Percentiles rank a stretch among this genome's conserved stretches.
Evolutionary conservation across 2,329 filamentous ascomycete species (phyloP).

Genomic region (Massarina eburnea): DNA sequence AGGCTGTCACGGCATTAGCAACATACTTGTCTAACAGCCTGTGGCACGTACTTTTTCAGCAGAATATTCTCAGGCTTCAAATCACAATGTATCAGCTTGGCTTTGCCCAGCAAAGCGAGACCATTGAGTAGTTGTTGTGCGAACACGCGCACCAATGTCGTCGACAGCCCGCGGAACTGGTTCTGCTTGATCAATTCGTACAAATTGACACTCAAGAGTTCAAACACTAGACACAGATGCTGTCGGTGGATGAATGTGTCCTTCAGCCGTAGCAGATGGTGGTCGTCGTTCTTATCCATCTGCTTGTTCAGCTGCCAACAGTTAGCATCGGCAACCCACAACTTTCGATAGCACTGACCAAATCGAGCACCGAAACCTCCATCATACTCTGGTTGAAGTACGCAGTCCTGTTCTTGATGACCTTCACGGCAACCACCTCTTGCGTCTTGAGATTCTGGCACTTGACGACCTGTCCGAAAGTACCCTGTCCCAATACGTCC

Average conservation of each 20-base stretch:
- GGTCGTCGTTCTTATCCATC: slow-evolving; percentile 98
- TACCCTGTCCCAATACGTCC: slow-evolving; percentile 94
- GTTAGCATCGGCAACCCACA: slow-evolving; percentile 19
- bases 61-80: slow-evolving; percentile 97
- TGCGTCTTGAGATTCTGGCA: slow-evolving; percentile 98
- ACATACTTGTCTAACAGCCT: background rate
- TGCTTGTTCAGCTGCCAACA: slow-evolving; percentile 83
- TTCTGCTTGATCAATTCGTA: slow-evolving; percentile 99
- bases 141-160: slow-evolving; percentile 94
- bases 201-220: slow-evolving; percentile 92
- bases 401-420: slow-evolving; percentile 97
- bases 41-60: slow-evolving; percentile 73
- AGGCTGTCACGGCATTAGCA: slow-evolving; percentile 55
- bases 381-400: slow-evolving; percentile 99
- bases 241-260: slow-evolving; percentile 98
- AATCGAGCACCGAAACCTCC: slow-evolving; percentile 95
- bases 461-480: slow-evolving; percentile 98
- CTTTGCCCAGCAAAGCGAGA: slow-evolving; percentile 89
- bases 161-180: slow-evolving; percentile 95
- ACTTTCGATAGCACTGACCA: slow-evolving; percentile 59
- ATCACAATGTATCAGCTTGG: slow-evolving; percentile 95
- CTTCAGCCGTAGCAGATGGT: slow-evolving; percentile 90
- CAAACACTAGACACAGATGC: slow-evolving; percentile 94
- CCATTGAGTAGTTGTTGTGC: slow-evolving; percentile 95
- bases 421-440: slow-evolving; percentile 97